These are phyloP conservation scores for Saccharomycodes ludwigii DNA, from an alignment of 805 yeast genomes.

Conservation along the genomic window DNA sequence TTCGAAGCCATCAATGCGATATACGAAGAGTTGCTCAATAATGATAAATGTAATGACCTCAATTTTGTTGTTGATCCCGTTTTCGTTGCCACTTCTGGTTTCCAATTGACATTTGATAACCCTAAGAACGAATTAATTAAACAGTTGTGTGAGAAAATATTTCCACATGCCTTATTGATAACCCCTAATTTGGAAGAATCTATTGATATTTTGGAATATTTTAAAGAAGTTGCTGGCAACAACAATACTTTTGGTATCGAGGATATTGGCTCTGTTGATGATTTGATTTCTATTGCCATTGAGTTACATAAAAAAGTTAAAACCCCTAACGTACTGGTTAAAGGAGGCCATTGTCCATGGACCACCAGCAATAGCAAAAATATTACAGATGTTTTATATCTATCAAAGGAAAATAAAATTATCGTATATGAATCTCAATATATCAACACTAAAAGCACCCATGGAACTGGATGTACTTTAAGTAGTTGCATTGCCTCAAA, in stretches of 20 bases:
- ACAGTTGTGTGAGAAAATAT: no score
- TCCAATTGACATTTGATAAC: conserved; percentile 33
- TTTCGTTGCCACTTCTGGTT: conserved; percentile 72
- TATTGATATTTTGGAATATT: no score
- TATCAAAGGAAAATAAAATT: conserved; percentile 24
- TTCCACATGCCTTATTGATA: no score
- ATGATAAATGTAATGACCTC: conserved; percentile 21
- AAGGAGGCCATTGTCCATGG: conserved; percentile 71
- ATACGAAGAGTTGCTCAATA: conserved; percentile 22
- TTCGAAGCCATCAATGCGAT: conserved; percentile 39
- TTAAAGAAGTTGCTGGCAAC: no score
- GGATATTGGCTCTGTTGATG: conserved; percentile 27
- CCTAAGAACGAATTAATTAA: no score
- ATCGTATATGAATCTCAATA: conserved; percentile 36
- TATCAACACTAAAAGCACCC: conserved; percentile 43
- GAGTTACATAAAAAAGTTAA: conserved; percentile 29
- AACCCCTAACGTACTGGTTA: conserved; percentile 47
- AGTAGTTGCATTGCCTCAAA: conserved; percentile 72
- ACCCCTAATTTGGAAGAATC: no score
- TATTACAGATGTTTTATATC: conserved; percentile 46
- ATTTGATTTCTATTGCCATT: no score
- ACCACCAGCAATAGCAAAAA: conserved; percentile 15
- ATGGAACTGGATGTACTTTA: conserved; percentile 87
- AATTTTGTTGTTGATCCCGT: conserved; percentile 70
- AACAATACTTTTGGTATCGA: no score